Conservation (phyloP, 1,284 basidiomycete species). For the Sanguinoderma infundibulare region DNA sequence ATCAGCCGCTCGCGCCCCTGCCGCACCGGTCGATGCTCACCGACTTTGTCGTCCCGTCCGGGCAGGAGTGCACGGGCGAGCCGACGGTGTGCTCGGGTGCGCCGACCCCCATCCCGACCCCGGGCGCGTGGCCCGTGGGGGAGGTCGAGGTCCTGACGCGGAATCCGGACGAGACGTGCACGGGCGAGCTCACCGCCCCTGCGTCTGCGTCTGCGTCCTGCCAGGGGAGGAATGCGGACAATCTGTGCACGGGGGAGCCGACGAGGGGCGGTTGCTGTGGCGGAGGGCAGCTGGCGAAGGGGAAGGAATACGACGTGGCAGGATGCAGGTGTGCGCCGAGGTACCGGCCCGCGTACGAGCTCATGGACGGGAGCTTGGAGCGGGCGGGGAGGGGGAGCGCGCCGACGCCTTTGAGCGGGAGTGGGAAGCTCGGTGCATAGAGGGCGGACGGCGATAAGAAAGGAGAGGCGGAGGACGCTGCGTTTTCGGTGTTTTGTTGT, state of each 20-base stretch:
- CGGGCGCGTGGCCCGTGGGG: neutral
- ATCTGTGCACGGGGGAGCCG: slow-evolving; percentile 5
- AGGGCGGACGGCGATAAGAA: no score
- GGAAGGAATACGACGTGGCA: neutral
- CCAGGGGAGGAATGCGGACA: slow-evolving; percentile 5
- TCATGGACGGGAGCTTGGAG: slow-evolving; percentile 79
- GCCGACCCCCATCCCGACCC: neutral
- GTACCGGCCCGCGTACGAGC: slow-evolving; percentile 82
- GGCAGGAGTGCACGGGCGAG: slow-evolving; percentile 21
- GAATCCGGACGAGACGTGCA: slow-evolving; percentile 9
- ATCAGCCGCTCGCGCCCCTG: slow-evolving; percentile 19
- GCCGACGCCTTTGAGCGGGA: no score
- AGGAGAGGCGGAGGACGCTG: no score
- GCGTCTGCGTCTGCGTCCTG: no score
- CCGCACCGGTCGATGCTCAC: slow-evolving; percentile 20
- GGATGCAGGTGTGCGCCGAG: slow-evolving; percentile 29
- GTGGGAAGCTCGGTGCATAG: no score
- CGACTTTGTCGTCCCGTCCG: slow-evolving; percentile 13
- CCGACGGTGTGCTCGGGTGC: slow-evolving; percentile 13
- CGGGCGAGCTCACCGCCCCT: neutral
- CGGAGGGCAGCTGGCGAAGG: neutral
- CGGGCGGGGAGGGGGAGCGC: slow-evolving; percentile 50
- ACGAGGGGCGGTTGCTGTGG: neutral
- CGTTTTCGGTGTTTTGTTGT: no score
- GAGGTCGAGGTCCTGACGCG: slow-evolving; percentile 1